Base-by-base conservation (phyloP, 2,329 filamentous ascomycete genomes). In the Cytospora leucostoma region DNA sequence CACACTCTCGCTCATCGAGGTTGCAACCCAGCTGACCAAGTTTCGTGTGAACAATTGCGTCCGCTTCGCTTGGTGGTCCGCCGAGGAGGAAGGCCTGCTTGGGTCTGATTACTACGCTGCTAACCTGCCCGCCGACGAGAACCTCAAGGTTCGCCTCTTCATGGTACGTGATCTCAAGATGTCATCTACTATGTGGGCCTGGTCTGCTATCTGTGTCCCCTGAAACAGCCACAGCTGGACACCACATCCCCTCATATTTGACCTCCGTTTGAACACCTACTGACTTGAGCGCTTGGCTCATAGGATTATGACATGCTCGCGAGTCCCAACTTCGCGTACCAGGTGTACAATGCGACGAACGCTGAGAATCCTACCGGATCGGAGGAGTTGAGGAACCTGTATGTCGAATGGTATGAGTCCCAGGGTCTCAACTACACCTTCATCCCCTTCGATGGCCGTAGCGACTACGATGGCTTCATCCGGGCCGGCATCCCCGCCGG, bases 381-480 rank as follows among this genome's bases (percentile, higher is more conserved):
- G 0, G 84, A 88, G 66, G 82, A 92, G 72, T 80, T 92, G 62
- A 84, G 88, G 64, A 77, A 88, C 65, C 77, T 92, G 40, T 92
- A 91, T 73, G 78, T 87, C 21, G 79, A 87, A 56, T 92, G 84
- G 81, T 93, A 89, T 76, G 75, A 80, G 65, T 75, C 78, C 2
- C 80, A 87, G 27, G 87, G 81, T 1, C 79, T 87, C 62, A 87
- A 87, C 74, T 88, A 87, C 72, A 89, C 86, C 0, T 85, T 89
- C 63, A 90, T 90, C 34, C 84, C 86, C 2, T 94, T 95, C 68
- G 88, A 92, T 69, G 91, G 91, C 7, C 87, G 91, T 64, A 91
- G 88, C 67, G 91, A 95, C 75, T 94, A 94, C 70, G 89, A 88
- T 57, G 88, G 86, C 1, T 93, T 94, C 78, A 88, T 93, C 70